These are phyloP conservation scores for Suillus hirtellus DNA, from an alignment of 768 basidiomycete species.

Conservation along the genomic window DNA sequence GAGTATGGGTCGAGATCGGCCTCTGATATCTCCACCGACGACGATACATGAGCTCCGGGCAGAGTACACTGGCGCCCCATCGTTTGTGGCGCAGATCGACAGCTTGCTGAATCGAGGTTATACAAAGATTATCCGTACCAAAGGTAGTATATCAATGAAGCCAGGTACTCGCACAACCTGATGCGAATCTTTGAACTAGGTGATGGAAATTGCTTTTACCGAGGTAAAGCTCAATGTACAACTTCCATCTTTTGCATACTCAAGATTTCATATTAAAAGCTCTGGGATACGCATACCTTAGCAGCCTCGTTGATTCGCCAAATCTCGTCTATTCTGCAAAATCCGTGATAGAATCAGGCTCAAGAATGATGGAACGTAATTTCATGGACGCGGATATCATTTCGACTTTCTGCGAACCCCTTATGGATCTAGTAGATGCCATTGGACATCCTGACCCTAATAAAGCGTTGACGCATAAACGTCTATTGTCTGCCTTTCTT, in stretches of 20 bases:
- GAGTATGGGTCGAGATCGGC: constrained; percentile 39
- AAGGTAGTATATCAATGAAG: constrained; percentile 48
- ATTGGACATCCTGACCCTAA: constrained; percentile 41
- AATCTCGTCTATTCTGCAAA: constrained; percentile 49
- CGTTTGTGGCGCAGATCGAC: constrained; percentile 76
- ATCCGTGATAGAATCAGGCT: constrained; percentile 46
- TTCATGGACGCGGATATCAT: constrained; percentile 70
- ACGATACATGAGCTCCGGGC: constrained; percentile 55
- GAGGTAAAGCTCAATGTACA: constrained; percentile 52
- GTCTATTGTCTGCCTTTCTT: constrained; percentile 55
- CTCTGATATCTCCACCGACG: constrained; percentile 55
- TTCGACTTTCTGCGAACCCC: constrained; percentile 73
- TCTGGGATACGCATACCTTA: constrained; percentile 78
- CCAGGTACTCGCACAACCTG: not conserved
- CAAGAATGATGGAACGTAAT: constrained; percentile 49
- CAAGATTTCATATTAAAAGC: constrained; percentile 41
- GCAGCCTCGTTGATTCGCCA: constrained; percentile 56
- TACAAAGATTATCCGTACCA: constrained; percentile 63
- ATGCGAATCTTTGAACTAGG: constrained; percentile 41
- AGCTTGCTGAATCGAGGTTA: constrained; percentile 66
- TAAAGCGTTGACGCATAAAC: constrained; percentile 33
- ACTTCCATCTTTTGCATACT: constrained; percentile 8
- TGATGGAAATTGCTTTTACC: constrained; percentile 91
- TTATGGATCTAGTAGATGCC: constrained; percentile 51
- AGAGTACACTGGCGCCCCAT: constrained; percentile 62